Evolutionary conservation across 1,284 basidiomycete genomes (phyloP), one percentile per base, ranked within the genome.

Genomic region (Grifola frondosa): DNA sequence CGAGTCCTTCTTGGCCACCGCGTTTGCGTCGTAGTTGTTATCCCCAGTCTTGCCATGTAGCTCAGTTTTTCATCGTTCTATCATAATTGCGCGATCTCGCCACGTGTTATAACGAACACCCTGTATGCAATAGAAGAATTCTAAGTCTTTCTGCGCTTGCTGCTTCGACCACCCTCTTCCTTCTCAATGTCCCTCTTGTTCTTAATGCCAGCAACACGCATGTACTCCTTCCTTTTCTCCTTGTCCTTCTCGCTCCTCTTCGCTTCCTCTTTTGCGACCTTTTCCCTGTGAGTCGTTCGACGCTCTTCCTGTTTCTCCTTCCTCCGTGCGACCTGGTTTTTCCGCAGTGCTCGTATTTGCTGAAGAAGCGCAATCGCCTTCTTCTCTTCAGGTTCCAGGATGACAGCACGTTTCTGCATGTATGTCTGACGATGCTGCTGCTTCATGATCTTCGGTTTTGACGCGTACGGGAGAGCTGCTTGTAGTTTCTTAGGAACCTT

Each of bases 361-460:
- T 99, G 96, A 61, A 99, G 65, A 28, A 98, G 68, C n/a, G 90
- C 86, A 19, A 97, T 71, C 0, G 96, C 94, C 61, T 84, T 88
- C 73, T 88, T 91, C 74, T 99, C 96, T 59, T 97, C 92, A 2
- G 91, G 88, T 61, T 96, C 91, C 74, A 99, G 77, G 31, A 99
- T 85, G 13, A 98, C 95, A 0, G 96, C 94, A 13, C 95, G 85
- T 61, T 88, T 89, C 66, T 94, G 90, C 62, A 96, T 67, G 65
- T 97, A 96, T 16, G 94, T 96, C 60, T 80, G 74, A 42, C 75
- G 73, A 30, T 70, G 68, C 66, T 92, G 91, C 10, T 86, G 75
- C 54, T 80, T 78, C 75, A 90, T 87, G 30, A 85, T 63, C 64
- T 91, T 91, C 15, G 94, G 91, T 68, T 99, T 99, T 33, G 89